Conservation (phyloP, 2,329 filamentous ascomycete genomes). For the Talaromyces rugulosus region DNA sequence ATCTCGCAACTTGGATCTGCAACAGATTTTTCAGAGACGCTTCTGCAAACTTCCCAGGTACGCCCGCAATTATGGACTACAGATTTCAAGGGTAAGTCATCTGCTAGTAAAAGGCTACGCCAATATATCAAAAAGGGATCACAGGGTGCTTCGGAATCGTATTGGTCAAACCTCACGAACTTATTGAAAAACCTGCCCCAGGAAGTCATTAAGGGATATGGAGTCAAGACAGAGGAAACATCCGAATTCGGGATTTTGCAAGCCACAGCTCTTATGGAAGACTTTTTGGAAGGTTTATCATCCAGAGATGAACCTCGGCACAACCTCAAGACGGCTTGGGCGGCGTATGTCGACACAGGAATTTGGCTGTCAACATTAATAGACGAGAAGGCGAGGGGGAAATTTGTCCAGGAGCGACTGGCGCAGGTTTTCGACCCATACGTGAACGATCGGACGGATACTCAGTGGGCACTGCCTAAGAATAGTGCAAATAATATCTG, state of each 20-base stretch:
- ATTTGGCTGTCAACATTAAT: conserved; percentile 50
- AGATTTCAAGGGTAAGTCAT: conserved; percentile 56
- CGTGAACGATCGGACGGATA: conserved; percentile 38
- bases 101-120: conserved; percentile 56
- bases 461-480: conserved; percentile 25
- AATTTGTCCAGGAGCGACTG: conserved; percentile 45
- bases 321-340: conserved; percentile 68
- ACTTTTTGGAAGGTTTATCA: conserved; percentile 67
- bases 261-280: conserved; percentile 59
- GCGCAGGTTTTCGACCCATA: conserved; percentile 53
- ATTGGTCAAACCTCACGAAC: conserved; percentile 66
- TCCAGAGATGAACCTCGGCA: conserved; percentile 69
- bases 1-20: conserved; percentile 71
- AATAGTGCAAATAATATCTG: conserved; percentile 46
- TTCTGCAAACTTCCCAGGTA: conserved; percentile 61
- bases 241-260: conserved; percentile 41
- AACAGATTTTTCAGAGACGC: conserved; percentile 62
- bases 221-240: conserved; percentile 19
- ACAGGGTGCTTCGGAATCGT: conserved; percentile 66
- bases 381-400: conserved; percentile 38
- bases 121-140: conserved; percentile 79
- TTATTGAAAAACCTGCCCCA: conserved; percentile 57
- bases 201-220: conserved; percentile 38
- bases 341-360: conserved; percentile 64
- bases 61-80: conserved; percentile 71